phyloP scores from a whole-genome alignment of 2,329 filamentous ascomycete species.

The Hysterium pulicare region DNA sequence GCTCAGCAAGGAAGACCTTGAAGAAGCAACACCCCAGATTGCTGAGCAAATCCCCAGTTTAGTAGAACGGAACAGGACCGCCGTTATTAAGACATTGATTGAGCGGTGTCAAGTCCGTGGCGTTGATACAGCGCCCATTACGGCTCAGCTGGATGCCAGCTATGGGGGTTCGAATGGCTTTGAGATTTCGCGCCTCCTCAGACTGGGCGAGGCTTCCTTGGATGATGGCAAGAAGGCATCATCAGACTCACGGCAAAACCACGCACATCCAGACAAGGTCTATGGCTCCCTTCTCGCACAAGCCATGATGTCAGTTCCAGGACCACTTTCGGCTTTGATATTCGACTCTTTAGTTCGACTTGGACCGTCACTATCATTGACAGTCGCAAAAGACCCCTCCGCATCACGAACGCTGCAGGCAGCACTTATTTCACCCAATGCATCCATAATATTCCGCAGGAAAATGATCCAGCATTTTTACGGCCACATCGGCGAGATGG shows the following conservation, averaged over 20 bases:
- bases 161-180: conserved; percentile 51
- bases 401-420: conserved; percentile 63
- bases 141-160: conserved; percentile 55
- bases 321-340: conserved; percentile 65
- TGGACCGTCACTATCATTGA: conserved; percentile 51
- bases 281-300: conserved; percentile 83
- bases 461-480: conserved; percentile 63
- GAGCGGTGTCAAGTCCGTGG: conserved; percentile 73
- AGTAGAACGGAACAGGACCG: conserved; percentile 70
- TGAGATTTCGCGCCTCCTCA: conserved; percentile 59
- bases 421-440: conserved; percentile 54
- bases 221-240: conserved; percentile 30
- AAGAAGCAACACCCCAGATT: conserved; percentile 68
- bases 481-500: conserved; percentile 58
- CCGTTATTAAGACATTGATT: conserved; percentile 76
- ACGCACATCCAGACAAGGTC: conserved; percentile 53
- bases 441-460: conserved; percentile 56
- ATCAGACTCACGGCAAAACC: conserved; percentile 24
- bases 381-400: conserved; percentile 61
- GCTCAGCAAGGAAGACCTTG: conserved; percentile 80
- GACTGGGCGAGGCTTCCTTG: conserved; percentile 49
- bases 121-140: conserved; percentile 55
- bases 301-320: conserved; percentile 71
- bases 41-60: conserved; percentile 69
- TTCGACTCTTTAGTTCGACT: conserved; percentile 57